These are phyloP conservation scores for Diddensiella caesifluorescens DNA, from an alignment of 805 yeast genomes.

Conservation along the genomic window DNA sequence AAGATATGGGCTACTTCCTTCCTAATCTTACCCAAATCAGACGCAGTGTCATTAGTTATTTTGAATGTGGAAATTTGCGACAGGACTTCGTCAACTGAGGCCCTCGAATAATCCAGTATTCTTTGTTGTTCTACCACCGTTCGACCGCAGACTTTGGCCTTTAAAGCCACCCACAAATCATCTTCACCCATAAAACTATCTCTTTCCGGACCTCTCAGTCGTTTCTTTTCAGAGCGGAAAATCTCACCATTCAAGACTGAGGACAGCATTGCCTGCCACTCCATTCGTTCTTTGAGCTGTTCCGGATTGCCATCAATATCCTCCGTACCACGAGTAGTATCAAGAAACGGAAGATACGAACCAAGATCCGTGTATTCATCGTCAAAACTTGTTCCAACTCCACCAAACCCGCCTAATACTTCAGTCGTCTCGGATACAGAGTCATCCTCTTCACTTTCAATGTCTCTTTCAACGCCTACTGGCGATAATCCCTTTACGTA, in stretches of 20 bases:
- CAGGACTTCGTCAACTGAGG: constrained; percentile 65
- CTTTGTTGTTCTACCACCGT: constrained; percentile 72
- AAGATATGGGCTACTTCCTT: constrained; percentile 52
- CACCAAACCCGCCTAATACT: constrained; percentile 29
- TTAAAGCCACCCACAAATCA: constrained; percentile 80
- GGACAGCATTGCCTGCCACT: constrained; percentile 93
- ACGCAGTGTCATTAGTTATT: constrained; percentile 11
- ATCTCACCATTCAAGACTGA: constrained; percentile 94
- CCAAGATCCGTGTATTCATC: constrained; percentile 28
- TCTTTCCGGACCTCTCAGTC: constrained; percentile 44
- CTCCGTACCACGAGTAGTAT: constrained; percentile 15
- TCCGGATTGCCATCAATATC: constrained; percentile 28
- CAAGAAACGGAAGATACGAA: constrained; percentile 15
- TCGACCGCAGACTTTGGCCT: constrained; percentile 77
- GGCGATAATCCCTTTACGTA: constrained; percentile 59
- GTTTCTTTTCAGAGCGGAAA: constrained; percentile 72
- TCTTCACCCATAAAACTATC: constrained; percentile 45
- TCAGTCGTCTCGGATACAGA: constrained; percentile 22
- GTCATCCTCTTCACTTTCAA: constrained; percentile 31
- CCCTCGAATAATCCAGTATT: constrained; percentile 61
- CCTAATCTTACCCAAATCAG: constrained; percentile 34
- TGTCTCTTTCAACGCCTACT: constrained; percentile 31
- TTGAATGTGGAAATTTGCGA: constrained; percentile 59
- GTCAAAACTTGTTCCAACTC: constrained; percentile 31
- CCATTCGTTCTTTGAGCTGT: constrained; percentile 60